These are phyloP conservation scores for Sicyos edulis DNA, from an alignment of 306 rosid species.

Conservation along the genomic window DNA sequence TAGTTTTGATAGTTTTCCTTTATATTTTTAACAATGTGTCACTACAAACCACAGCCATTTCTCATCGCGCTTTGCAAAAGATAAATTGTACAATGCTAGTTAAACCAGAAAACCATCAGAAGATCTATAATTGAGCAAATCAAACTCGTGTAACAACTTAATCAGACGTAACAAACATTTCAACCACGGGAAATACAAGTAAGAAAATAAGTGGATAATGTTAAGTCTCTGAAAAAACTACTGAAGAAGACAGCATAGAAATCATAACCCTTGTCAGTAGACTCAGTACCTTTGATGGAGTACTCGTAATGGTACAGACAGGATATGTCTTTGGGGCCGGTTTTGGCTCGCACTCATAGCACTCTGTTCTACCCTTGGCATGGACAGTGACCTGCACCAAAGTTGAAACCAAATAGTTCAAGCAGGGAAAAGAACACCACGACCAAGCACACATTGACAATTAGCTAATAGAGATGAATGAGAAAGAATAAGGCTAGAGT, in stretches of 20 bases:
- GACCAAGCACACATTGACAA: conserved; percentile 7
- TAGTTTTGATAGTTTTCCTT: too few relatives aligned
- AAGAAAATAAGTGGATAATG: neutral
- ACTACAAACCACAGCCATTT: too few relatives aligned
- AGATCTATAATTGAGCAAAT: too few relatives aligned
- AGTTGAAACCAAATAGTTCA: too few relatives aligned
- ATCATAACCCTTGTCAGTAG: conserved; percentile 23
- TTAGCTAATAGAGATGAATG: neutral
- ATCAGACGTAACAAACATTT: neutral
- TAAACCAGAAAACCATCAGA: too few relatives aligned
- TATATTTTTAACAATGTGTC: too few relatives aligned
- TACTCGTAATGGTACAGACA: conserved; percentile 94
- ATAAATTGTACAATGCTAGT: too few relatives aligned
- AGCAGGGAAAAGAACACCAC: too few relatives aligned
- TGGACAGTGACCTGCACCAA: conserved; percentile 80
- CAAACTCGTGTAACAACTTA: neutral
- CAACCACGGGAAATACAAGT: neutral
- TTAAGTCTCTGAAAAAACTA: neutral
- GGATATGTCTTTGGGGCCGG: conserved; percentile 98
- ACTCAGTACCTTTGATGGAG: conserved; percentile 99
- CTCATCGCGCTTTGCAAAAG: too few relatives aligned
- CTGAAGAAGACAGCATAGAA: neutral
- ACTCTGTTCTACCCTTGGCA: conserved; percentile 90
- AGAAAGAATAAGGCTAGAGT: neutral
- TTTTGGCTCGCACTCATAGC: conserved; percentile 97